Conservation (phyloP, 2,329 filamentous ascomycete species). For the Coniochaeta hoffmannii region DNA sequence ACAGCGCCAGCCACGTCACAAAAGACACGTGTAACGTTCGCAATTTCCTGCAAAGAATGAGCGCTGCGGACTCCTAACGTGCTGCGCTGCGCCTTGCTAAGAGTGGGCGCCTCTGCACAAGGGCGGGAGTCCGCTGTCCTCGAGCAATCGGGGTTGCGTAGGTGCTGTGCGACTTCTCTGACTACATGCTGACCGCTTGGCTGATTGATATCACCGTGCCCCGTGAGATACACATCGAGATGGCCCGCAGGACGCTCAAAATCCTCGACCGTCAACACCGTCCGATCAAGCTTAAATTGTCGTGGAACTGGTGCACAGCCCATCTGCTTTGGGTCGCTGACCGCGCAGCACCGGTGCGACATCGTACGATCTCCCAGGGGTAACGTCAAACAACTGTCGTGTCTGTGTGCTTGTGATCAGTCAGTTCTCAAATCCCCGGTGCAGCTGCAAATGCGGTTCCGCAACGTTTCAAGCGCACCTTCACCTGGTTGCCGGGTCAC, state of each 20-base stretch:
- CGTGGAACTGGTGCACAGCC: not conserved
- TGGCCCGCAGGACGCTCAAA: not conserved
- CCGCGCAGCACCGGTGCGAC: not conserved
- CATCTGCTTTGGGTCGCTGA: not conserved
- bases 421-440: not conserved
- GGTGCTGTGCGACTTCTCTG: no score
- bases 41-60: not conserved
- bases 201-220: not conserved
- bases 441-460: not conserved
- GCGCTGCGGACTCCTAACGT: not conserved
- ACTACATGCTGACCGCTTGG: not conserved
- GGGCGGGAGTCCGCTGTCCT: not conserved
- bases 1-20: not conserved
- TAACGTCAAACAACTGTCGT: not conserved
- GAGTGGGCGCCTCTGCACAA: not conserved
- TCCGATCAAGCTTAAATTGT: constrained; percentile 1
- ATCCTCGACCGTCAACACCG: not conserved
- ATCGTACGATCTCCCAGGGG: not conserved
- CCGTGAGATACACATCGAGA: not conserved
- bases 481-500: not conserved
- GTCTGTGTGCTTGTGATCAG: not conserved
- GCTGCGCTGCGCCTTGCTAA: not conserved
- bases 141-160: not conserved
- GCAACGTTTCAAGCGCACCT: not conserved
- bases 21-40: not conserved